A percentile compares a stretch with the other conserved stretches of the same genome.
Conservation (phyloP, 2,329 filamentous ascomycete genomes). For the Rhinocladiella similis region DNA sequence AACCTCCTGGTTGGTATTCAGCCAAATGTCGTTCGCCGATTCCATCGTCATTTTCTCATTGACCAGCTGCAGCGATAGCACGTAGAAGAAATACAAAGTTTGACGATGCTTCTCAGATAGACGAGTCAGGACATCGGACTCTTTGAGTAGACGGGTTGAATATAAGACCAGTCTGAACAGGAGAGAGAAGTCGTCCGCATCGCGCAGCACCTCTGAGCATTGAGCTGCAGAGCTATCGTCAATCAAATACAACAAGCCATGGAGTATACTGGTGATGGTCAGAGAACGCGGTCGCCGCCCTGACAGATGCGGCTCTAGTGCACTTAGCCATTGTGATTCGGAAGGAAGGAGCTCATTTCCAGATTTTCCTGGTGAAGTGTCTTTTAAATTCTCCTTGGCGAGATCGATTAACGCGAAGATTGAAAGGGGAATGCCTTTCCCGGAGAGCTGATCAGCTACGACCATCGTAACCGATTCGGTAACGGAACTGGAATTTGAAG, state of each 20-base stretch:
- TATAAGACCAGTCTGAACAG: slow-evolving; percentile 76
- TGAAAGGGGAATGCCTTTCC: slow-evolving; percentile 22
- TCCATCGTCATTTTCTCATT: slow-evolving; percentile 61
- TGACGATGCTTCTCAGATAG: slow-evolving; percentile 35
- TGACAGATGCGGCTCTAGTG: slow-evolving; percentile 56
- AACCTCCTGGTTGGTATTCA: slow-evolving; percentile 46
- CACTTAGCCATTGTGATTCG: slow-evolving; percentile 63
- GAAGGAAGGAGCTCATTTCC: slow-evolving; percentile 54
- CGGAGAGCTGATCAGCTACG: slow-evolving; percentile 27
- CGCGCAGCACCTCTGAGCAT: slow-evolving; percentile 42
- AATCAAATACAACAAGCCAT: slow-evolving; percentile 68
- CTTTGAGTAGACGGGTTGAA: slow-evolving; percentile 58
- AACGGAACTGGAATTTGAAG: slow-evolving; percentile 5
- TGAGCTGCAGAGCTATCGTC: slow-evolving; percentile 33
- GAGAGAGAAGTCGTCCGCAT: slow-evolving; percentile 69
- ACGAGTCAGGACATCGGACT: slow-evolving; percentile 36
- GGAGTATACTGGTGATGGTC: slow-evolving; percentile 71
- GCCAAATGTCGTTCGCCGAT: slow-evolving; percentile 56
- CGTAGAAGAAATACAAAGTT: slow-evolving; percentile 52
- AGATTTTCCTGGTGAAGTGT: slow-evolving; percentile 12
- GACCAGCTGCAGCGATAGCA: slow-evolving; percentile 56
- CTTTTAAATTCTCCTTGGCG: slow-evolving; percentile 49
- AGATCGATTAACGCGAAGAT: slow-evolving; percentile 49
- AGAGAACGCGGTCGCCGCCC: slow-evolving; percentile 60
- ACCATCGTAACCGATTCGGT: slow-evolving; percentile 17